Conservation (phyloP, 192 early-diverging fungal genomes). For the Dissophora globulifera region DNA sequence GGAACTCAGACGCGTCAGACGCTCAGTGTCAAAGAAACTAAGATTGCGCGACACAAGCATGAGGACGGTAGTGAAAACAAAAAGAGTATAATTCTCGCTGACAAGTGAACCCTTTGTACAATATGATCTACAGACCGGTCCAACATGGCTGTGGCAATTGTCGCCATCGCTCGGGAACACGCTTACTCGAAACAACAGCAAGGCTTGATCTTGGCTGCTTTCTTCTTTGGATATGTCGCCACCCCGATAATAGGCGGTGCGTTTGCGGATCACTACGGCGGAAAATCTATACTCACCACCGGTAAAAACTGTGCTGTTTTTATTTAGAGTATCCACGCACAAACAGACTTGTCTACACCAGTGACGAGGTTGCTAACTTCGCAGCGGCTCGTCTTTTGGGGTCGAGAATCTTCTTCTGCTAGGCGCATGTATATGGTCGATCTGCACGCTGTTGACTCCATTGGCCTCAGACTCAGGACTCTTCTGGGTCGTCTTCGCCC, state of each 20-base stretch:
- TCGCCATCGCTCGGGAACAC: slow-evolving; percentile 49
- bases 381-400: no score
- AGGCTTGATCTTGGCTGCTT: slow-evolving; percentile 44
- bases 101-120: no score
- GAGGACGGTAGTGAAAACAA: no score
- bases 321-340: no score
- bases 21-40: no score
- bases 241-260: slow-evolving; percentile 53
- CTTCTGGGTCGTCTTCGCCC: slow-evolving; percentile 24
- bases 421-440: slow-evolving; percentile 46
- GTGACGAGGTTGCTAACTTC: no score
- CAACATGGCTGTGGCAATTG: slow-evolving; percentile 54
- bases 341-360: no score
- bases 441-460: slow-evolving; percentile 44
- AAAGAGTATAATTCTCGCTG: no score
- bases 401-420: background rate
- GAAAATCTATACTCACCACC: slow-evolving; percentile 40
- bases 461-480: slow-evolving; percentile 16
- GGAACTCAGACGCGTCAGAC: no score
- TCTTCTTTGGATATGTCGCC: slow-evolving; percentile 51
- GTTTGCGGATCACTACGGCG: slow-evolving; percentile 52
- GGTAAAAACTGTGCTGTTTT: slow-evolving; percentile 29
- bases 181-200: slow-evolving; percentile 33
- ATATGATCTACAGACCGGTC: slow-evolving; percentile 35
- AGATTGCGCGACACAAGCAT: no score